These are phyloP conservation scores for Nicotiana noctiflora DNA, from an alignment of 257 asterid genomes.

Conservation along the genomic window DNA sequence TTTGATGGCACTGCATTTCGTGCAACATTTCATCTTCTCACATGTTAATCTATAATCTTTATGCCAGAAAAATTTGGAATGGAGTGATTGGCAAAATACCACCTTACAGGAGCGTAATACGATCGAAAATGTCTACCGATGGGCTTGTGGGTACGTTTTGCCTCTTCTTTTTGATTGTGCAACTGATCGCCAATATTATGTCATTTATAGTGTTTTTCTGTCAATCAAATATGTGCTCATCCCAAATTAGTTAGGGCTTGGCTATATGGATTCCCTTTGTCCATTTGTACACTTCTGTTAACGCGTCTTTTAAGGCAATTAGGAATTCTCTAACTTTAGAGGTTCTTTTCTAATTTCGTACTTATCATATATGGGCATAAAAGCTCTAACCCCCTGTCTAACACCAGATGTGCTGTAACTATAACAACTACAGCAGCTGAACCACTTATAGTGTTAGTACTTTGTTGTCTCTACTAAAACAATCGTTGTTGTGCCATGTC, in stretches of 20 bases:
- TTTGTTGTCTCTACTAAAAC: not conserved
- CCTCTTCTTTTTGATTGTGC: slow-evolving; percentile 3
- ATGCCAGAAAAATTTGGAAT: slow-evolving; percentile 61
- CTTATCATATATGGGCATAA: not conserved
- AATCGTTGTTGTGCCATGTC: not conserved
- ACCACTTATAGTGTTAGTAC: not conserved
- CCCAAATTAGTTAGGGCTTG: not conserved
- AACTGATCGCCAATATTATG: not conserved
- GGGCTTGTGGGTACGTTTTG: slow-evolving; percentile 91
- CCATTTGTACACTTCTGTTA: not conserved
- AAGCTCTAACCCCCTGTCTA: not conserved
- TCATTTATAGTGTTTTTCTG: not conserved
- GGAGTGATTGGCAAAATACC: slow-evolving; percentile 73
- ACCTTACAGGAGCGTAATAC: slow-evolving; percentile 72
- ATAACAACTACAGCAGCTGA: not conserved
- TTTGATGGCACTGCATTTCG: not conserved
- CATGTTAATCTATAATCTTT: not conserved
- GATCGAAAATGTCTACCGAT: slow-evolving; percentile 63
- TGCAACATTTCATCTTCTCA: not conserved
- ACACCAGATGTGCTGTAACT: not conserved
- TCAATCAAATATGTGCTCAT: not conserved
- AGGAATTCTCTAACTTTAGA: not conserved
- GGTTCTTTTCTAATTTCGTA: not conserved
- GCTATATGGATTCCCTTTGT: not conserved
- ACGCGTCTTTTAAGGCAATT: not conserved